A percentile compares a stretch with the other conserved stretches of the same genome.
Evolutionary conservation across 2,329 filamentous ascomycete species (phyloP).

Genomic region (Sporothrix pallida): DNA sequence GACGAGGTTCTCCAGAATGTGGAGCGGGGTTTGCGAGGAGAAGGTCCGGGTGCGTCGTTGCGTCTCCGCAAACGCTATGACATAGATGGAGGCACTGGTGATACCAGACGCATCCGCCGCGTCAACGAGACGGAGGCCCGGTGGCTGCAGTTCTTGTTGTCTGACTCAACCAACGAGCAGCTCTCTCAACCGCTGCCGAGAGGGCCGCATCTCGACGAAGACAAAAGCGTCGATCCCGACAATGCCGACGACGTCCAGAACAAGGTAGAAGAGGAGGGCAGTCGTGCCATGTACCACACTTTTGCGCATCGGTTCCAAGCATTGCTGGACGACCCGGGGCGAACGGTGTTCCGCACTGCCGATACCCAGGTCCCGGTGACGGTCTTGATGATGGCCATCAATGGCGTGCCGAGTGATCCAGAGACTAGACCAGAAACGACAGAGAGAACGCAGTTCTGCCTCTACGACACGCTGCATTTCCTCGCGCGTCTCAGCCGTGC

Average conservation of each 20-base stretch:
- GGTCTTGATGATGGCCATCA: constrained; percentile 42
- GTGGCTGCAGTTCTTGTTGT: constrained; percentile 46
- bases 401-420: constrained; percentile 32
- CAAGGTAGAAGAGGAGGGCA: constrained; percentile 33
- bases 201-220: constrained; percentile 25
- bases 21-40: constrained; percentile 28
- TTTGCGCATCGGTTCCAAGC: constrained; percentile 45
- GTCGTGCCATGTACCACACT: constrained; percentile 43
- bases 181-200: constrained; percentile 37
- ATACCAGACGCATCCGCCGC: constrained; percentile 6
- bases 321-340: constrained; percentile 43
- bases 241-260: background rate
- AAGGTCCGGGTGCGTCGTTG: constrained; percentile 32
- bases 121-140: constrained; percentile 43
- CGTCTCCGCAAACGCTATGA: constrained; percentile 34
- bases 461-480: constrained; percentile 44
- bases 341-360: constrained; percentile 39
- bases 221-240: background rate
- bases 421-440: background rate
- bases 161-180: constrained; percentile 40
- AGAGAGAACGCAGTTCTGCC: constrained; percentile 39
- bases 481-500: constrained; percentile 41
- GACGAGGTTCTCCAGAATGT: constrained; percentile 36
- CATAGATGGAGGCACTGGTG: background rate
- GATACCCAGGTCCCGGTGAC: constrained; percentile 40